Evolutionary conservation across 2,329 filamentous ascomycete genomes (phyloP).

Genomic region (Fusarium decemcellulare): DNA sequence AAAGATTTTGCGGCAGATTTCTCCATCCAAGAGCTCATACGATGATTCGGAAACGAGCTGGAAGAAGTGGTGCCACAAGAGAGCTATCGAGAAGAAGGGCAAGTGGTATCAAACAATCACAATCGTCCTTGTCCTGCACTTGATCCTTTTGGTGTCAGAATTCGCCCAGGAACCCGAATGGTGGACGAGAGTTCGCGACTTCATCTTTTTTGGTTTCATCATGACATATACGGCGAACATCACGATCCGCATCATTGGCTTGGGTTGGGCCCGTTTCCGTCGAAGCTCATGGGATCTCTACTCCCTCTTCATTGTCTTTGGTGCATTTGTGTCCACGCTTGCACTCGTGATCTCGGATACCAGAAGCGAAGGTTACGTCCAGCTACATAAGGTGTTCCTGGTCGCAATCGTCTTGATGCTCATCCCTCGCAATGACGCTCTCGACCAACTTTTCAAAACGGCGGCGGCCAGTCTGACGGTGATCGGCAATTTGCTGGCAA

Average conservation of each 20-base stretch:
- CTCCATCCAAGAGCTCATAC: conserved; percentile 92
- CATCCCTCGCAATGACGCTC: conserved; percentile 95
- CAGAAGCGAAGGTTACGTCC: conserved; percentile 75
- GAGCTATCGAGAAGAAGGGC: conserved; percentile 94
- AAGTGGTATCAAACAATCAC: conserved; percentile 92
- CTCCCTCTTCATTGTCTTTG: conserved; percentile 83
- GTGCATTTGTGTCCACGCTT: conserved; percentile 84
- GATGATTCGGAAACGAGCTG: conserved; percentile 82
- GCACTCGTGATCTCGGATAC: conserved; percentile 78
- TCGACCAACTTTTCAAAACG: conserved; percentile 99
- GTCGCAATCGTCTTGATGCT: conserved; percentile 91
- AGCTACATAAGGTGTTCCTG: conserved; percentile 94
- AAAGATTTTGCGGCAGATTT: conserved; percentile 92
- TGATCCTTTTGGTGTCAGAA: conserved; percentile 87
- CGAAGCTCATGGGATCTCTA: conserved; percentile 97
- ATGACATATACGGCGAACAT: conserved; percentile 88
- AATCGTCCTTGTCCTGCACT: conserved; percentile 82
- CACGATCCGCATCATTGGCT: conserved; percentile 84
- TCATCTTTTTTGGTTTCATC: conserved; percentile 85
- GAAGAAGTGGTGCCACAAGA: conserved; percentile 95
- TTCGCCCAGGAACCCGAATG: conserved; percentile 80
- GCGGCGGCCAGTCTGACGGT: conserved; percentile 92
- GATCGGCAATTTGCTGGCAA: conserved; percentile 92
- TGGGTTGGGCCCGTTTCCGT: conserved; percentile 93
- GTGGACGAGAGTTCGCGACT: conserved; percentile 81